phyloP scores from a whole-genome alignment of 148 eudicot species.

The Cornus controversa region DNA sequence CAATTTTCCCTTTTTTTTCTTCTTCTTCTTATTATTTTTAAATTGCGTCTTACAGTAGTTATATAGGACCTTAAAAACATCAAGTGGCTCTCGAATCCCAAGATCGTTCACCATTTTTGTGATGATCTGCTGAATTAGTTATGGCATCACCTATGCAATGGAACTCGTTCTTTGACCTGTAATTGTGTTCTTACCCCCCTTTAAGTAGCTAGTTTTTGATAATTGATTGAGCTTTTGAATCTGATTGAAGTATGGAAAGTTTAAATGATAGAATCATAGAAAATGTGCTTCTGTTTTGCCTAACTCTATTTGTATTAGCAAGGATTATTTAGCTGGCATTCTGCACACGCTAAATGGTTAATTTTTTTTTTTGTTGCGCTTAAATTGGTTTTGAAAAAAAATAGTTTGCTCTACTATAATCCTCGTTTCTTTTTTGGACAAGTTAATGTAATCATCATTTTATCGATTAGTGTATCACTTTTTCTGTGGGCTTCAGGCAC shows the following conservation, averaged over 20 bases:
- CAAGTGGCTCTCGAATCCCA: background rate
- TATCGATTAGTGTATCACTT: background rate
- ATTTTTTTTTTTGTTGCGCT: background rate
- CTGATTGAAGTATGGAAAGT: background rate
- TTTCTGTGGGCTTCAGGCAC: constrained; percentile 25
- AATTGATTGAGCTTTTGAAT: background rate
- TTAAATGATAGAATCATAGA: background rate
- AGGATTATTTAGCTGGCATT: background rate
- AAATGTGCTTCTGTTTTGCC: background rate
- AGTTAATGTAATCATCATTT: background rate
- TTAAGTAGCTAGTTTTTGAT: background rate
- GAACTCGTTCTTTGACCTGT: background rate
- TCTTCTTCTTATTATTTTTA: no score
- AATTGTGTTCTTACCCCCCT: background rate
- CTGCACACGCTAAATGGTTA: background rate
- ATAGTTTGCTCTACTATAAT: no score
- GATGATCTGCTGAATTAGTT: background rate
- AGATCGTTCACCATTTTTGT: background rate
- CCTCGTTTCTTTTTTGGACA: no score
- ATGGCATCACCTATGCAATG: background rate
- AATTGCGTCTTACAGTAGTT: background rate
- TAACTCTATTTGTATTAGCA: background rate
- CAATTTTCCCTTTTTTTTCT: background rate
- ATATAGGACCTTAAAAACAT: background rate
- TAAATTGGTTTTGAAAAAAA: background rate